Base-by-base conservation (phyloP, 2,329 filamentous ascomycete genomes). In the Alternaria consortialis region DNA sequence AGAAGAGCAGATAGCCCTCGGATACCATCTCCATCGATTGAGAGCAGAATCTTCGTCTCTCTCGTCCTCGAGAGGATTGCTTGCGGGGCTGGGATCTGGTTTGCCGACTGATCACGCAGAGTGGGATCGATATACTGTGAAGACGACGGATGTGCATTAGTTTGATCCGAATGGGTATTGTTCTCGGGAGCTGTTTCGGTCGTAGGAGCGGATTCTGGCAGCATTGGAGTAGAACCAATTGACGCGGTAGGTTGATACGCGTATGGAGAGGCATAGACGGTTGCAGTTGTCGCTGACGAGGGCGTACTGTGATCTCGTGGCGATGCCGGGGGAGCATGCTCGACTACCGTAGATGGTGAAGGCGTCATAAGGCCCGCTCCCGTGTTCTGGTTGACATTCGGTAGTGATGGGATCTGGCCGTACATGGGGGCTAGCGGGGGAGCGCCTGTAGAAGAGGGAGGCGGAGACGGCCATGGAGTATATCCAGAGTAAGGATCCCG, bases 1-100 rank as follows among this genome's bases (percentile, higher is more conserved):
- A 77, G 58, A 8, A 74, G 63, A 27, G 72, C 54, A 17, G 74
- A 75, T 7, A 77, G 63, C 25, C 74, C 74, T 15, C 74, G 69
- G 29, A 77, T 65, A 6, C 74, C 74, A 50, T 76, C 72, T 1
- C 74, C 74, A 43, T 77, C 74, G 8, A 77, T 67, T 11, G 71
- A 75, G 15, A 77, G 72, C 7, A 77, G 56, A 17, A 77, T 68
- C 31, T 77, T 77, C 3, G 69, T 73, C 51, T 76, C 70, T 52
- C 73, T 64, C 27, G 58, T 68, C 23, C 59, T 58, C 17, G 67
- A 66, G 3, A 65, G 58, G 31, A 69, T 46, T 15, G 50, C 43
- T 27, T 58, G 47, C 12, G 44, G 29, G 7, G 62, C 47, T 11
- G 53, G 29, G 43, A 53, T 53, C 53, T 60, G 37, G 9, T 63